Conservation (phyloP, 768 basidiomycete species). For the Macrolepiota albuminosa region DNA sequence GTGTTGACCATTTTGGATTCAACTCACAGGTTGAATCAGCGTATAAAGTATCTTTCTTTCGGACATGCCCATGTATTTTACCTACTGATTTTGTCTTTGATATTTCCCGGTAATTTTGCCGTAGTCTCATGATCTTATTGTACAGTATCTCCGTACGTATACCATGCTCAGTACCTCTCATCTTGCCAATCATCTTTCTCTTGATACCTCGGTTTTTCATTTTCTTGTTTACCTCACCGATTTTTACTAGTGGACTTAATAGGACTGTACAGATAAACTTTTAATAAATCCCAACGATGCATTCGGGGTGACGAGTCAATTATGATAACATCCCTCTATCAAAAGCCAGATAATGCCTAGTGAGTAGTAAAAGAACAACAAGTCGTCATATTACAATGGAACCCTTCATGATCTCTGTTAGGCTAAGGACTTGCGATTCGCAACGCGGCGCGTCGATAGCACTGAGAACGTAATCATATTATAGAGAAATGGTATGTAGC, state of each 20-base stretch:
- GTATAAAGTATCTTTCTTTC: neutral
- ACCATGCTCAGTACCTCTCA: neutral
- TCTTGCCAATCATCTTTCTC: neutral
- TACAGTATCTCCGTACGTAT: neutral
- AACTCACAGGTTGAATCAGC: slow-evolving; percentile 7
- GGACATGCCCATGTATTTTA: neutral
- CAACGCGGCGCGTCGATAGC: no score
- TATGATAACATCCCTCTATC: slow-evolving; percentile 6
- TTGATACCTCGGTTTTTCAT: neutral
- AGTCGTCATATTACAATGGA: neutral
- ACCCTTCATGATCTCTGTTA: slow-evolving; percentile 17
- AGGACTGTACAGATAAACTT: neutral
- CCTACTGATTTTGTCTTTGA: neutral
- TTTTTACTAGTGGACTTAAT: neutral
- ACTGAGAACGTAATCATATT: no score
- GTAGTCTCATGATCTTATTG: neutral
- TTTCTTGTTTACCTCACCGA: neutral
- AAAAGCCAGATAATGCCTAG: neutral
- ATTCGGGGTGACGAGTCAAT: slow-evolving; percentile 1
- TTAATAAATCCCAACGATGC: neutral
- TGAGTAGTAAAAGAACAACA: neutral
- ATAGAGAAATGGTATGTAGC: no score
- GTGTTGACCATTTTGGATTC: slow-evolving; percentile 1
- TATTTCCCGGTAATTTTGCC: neutral
- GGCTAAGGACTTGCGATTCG: no score